Percentiles rank a stretch among this genome's conserved stretches.
Evolutionary conservation across 2,329 filamentous ascomycete genomes (phyloP).

Genomic region (Colletotrichum filicis): DNA sequence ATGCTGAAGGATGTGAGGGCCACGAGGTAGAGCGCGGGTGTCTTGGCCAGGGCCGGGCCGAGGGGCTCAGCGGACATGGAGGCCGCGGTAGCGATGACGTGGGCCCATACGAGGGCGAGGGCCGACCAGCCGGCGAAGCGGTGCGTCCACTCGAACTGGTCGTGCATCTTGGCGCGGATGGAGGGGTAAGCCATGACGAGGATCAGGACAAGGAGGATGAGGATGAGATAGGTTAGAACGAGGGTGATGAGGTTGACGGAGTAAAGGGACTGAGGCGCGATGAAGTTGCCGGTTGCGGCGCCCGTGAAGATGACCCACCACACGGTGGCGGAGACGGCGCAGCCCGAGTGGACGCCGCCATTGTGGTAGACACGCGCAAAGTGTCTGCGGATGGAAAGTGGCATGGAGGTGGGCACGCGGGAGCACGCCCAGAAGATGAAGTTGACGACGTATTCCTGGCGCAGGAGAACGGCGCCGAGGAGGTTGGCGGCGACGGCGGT

Average conservation of each 20-base stretch:
- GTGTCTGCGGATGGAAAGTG: slow-evolving; percentile 58
- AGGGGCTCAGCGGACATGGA: slow-evolving; percentile 50
- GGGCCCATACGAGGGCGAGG: slow-evolving; percentile 72
- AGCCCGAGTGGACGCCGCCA: slow-evolving; percentile 62
- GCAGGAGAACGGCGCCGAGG: slow-evolving; percentile 58
- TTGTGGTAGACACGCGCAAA: slow-evolving; percentile 64
- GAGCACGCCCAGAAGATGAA: slow-evolving; percentile 60
- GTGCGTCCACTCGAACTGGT: slow-evolving; percentile 77
- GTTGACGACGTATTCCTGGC: slow-evolving; percentile 66
- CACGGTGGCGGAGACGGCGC: slow-evolving; percentile 59
- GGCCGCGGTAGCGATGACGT: slow-evolving; percentile 64
- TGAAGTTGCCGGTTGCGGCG: slow-evolving; percentile 42
- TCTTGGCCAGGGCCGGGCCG: slow-evolving; percentile 49
- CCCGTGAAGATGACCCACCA: slow-evolving; percentile 59
- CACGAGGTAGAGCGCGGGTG: slow-evolving; percentile 73
- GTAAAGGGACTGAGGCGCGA: slow-evolving; percentile 44
- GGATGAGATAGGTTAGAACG: slow-evolving; percentile 67
- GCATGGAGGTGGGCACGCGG: slow-evolving; percentile 53
- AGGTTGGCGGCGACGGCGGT: slow-evolving; percentile 61
- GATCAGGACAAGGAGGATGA: slow-evolving; percentile 67
- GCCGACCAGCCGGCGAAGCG: slow-evolving; percentile 78
- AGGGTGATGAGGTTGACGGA: slow-evolving; percentile 47
- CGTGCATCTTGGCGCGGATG: slow-evolving; percentile 72
- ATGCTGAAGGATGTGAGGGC: slow-evolving; percentile 72
- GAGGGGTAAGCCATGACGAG: slow-evolving; percentile 71